These are phyloP conservation scores for Aspergillus clavatus DNA, from an alignment of 2,329 filamentous ascomycete genomes.

Conservation along the genomic window DNA sequence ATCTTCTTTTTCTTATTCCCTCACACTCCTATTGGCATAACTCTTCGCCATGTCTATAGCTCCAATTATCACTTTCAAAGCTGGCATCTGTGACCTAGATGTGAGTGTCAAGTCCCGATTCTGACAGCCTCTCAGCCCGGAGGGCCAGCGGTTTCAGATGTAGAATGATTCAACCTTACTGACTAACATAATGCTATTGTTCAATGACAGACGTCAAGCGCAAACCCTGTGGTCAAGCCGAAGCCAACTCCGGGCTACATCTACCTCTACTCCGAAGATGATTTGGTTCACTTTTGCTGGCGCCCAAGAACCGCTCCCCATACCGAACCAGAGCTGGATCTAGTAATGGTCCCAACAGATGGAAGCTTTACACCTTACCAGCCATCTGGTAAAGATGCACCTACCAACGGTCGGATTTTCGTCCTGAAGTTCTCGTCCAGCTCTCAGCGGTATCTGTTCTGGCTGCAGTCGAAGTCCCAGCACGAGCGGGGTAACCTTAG, in stretches of 20 bases:
- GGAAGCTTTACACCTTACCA: slow-evolving; percentile 82
- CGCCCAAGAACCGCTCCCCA: slow-evolving; percentile 68
- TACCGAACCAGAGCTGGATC: slow-evolving; percentile 73
- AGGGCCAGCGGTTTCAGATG: too few relatives aligned
- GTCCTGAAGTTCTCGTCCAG: slow-evolving; percentile 91
- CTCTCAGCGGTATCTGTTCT: slow-evolving; percentile 88
- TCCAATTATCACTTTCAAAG: slow-evolving; percentile 94
- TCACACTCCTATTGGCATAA: background rate
- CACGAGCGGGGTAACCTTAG: slow-evolving; percentile 63
- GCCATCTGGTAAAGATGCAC: slow-evolving; percentile 57
- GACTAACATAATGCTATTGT: slow-evolving; percentile 8
- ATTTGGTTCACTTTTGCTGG: slow-evolving; percentile 97
- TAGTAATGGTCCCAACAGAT: slow-evolving; percentile 90
- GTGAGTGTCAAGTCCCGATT: slow-evolving; percentile 49
- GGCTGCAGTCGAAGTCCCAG: slow-evolving; percentile 89
- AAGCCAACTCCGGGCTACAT: slow-evolving; percentile 74
- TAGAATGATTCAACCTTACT: background rate
- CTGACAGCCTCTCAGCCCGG: background rate
- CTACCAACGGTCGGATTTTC: slow-evolving; percentile 81
- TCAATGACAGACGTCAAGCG: slow-evolving; percentile 45
- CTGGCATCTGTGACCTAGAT: slow-evolving; percentile 79
- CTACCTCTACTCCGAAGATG: slow-evolving; percentile 90
- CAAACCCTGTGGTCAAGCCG: slow-evolving; percentile 68
- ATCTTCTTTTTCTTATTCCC: background rate
- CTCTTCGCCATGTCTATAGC: slow-evolving; percentile 65